Evolutionary conservation across 176 grass and related monocot species (phyloP).

Genomic region (Ananas comosus): DNA sequence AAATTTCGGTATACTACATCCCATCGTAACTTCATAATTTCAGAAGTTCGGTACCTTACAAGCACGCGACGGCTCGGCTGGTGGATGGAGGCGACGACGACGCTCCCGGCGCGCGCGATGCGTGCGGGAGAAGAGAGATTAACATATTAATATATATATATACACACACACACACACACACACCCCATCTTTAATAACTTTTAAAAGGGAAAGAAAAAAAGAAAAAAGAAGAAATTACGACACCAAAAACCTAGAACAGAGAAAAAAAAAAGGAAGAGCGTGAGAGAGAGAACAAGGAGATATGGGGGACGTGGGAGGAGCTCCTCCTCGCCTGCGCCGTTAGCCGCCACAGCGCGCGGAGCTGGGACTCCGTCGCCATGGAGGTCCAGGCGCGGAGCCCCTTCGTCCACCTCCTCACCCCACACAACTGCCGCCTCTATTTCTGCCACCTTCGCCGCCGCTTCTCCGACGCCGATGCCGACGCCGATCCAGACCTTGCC

Average conservation of each 20-base stretch:
- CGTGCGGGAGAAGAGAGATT: no score
- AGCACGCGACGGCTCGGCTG: no score
- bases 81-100: no score
- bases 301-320: slow-evolving; percentile 91
- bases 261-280: slow-evolving; percentile 2
- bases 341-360: slow-evolving; percentile 47
- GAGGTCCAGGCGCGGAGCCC: slow-evolving; percentile 50
- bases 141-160: no score
- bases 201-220: neutral
- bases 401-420: slow-evolving; percentile 28
- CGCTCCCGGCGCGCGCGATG: no score
- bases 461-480: slow-evolving; percentile 19
- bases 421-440: slow-evolving; percentile 35
- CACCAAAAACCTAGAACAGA: slow-evolving; percentile 1
- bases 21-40: no score
- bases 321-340: slow-evolving; percentile 66
- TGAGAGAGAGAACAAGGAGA: slow-evolving; percentile 30
- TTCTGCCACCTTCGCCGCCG: slow-evolving; percentile 52
- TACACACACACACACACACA: no score
- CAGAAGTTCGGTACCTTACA: no score
- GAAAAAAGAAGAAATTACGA: neutral
- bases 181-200: no score
- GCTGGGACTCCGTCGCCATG: slow-evolving; percentile 62
- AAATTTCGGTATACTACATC: no score
- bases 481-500: slow-evolving; percentile 16